phyloP scores from a whole-genome alignment of 805 yeast species.

The Ascoidea rubescens region DNA sequence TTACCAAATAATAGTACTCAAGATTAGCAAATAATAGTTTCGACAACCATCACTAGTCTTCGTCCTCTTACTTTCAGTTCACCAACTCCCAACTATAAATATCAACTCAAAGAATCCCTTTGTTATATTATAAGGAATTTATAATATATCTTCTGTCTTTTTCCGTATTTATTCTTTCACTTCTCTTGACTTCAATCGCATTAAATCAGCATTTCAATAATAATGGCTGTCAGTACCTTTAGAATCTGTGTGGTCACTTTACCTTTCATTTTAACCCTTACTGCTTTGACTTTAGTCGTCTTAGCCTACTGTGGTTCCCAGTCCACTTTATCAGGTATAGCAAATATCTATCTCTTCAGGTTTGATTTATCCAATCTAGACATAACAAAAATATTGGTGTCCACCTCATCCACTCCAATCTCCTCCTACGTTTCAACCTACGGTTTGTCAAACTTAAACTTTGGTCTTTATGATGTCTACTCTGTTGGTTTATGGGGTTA shows the following conservation, averaged over 20 bases:
- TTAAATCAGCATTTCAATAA: too few species aligned
- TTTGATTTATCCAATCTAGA: constrained; percentile 26
- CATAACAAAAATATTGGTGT: constrained; percentile 12
- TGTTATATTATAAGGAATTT: too few species aligned
- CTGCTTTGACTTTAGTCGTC: constrained; percentile 31
- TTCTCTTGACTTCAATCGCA: too few species aligned
- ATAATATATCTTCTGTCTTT: too few species aligned
- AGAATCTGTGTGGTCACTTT: constrained; percentile 15
- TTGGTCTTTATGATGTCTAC: constrained; percentile 32
- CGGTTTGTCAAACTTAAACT: constrained; percentile 9
- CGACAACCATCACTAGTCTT: too few species aligned
- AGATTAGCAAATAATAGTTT: too few species aligned
- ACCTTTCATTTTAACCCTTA: constrained; percentile 21
- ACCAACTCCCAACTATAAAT: too few species aligned
- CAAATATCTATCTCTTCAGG: constrained; percentile 32
- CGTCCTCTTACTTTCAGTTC: too few species aligned
- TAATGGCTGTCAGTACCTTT: constrained; percentile 9
- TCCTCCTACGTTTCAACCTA: constrained; percentile 8
- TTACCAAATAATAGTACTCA: too few species aligned
- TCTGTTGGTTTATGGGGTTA: constrained; percentile 53
- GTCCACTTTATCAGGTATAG: constrained; percentile 24
- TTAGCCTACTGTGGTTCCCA: constrained; percentile 39
- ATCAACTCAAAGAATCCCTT: too few species aligned
- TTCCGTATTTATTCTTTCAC: too few species aligned
- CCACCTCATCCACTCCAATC: constrained; percentile 9